Evolutionary conservation across 176 grass and related monocot genomes (phyloP), one percentile per base, ranked within the genome.

Genomic region (Triticum urartu): DNA sequence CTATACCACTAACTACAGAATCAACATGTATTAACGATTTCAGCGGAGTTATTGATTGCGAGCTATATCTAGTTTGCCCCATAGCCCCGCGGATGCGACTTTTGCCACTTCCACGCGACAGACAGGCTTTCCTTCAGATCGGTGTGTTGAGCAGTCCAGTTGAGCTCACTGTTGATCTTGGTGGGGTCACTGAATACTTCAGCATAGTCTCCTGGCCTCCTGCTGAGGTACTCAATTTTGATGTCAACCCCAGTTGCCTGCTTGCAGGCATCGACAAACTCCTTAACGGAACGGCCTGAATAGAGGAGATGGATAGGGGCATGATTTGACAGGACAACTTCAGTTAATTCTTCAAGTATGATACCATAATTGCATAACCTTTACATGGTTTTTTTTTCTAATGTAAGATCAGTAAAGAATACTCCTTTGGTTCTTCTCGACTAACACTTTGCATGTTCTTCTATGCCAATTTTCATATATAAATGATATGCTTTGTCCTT

Each of bases 221-320:
- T 92, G 54, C 79, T 87, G 13, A 95, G 91, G 45, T 95, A 91
- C 1, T 93, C 93, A 30, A 95, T 73, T 85, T 91, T 95, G 24
- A 95, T 95, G 81, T 85, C 35, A 72, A 89, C 87, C 15, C 91
- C 91, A 62, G 93, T 95, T 68, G 93, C 93, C 70, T 89, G 85
- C 79, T 95, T 95, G 89, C 93, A 95, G 62, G 93, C 93, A 79
- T 87, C 93, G 12, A 93, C 93, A 80, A 95, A 95, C 80, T 95
- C 91, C 63, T 92, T 95, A 47, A 95, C 93, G 0, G 93, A 95
- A 35, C 93, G 91, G 85, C 93, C 93, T 95, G 86, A 68, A 72
- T 9, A 85, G 4, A 64, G 82, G 72, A 45, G 7, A 65, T 30
- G 63, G 63, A 65, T 59, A 59, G 0, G 56, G 56, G 28, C 63